Evolutionary conservation across 192 early-diverging fungal genomes (phyloP), one percentile per base, ranked within the genome.

Genomic region (Coemansia sp.): DNA sequence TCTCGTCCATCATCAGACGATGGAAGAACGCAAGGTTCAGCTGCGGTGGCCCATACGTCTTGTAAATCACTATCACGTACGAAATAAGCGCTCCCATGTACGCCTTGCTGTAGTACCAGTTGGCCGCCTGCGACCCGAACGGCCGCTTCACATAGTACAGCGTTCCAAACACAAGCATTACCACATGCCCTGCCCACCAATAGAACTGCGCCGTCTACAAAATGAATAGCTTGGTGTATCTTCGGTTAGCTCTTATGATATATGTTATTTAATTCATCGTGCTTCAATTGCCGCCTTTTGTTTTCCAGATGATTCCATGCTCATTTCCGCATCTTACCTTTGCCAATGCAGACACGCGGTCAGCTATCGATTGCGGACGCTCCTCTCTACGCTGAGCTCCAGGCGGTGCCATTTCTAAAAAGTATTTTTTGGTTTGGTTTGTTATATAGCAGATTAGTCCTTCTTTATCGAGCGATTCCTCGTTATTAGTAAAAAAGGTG

Each of bases 11-110:
- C 2, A 77, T 62, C 34, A 83, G 72, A 15, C 69, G 68, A 22
- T 77, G 72, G 56, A 63, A 20, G 61, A 77, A 83, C 60, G 68
- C 72, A 43, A 83, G 60, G 59, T 74, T 83, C 54, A 74, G 17
- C 59, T 78, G 80, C 61, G 80, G 80, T 39, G 72, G 74, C n/a
- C 80, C 80, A 59, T 83, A 78, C 14, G 80, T 77, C 36, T 77
- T 83, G 72, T 77, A 83, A 35, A 83, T 73, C 55, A 83, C 80
- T 18, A 83, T 83, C 12, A 73, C 64, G 65, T 83, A 83, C 59
- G 72, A 74, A 34, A 74, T 36, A 18, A 83, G 38, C 18, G 75
- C 74, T 8, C 75, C 80, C 72, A 78, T 15, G 18, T 77, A 76
- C 52, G 80, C 80, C 66, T 72, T 68, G 45, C 55, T 43, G 45